A percentile compares a stretch with the other conserved stretches of the same genome.
These are phyloP conservation scores for Primulina eburnea DNA, from an alignment of 257 asterid species.

Conservation along the genomic window DNA sequence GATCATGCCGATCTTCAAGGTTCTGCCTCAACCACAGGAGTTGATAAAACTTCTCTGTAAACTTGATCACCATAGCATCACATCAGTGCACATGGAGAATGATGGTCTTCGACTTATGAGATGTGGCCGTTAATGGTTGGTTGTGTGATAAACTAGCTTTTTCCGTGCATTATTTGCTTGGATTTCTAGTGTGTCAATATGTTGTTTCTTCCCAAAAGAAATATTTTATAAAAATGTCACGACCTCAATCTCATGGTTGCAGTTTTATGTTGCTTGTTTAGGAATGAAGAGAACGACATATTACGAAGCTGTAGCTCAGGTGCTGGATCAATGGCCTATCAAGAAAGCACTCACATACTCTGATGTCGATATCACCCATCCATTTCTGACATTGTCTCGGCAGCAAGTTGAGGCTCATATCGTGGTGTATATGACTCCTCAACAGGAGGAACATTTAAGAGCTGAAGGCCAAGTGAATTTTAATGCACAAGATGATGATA, in stretches of 20 bases:
- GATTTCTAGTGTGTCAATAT: background rate
- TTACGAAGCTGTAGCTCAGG: constrained; percentile 43
- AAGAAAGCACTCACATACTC: constrained; percentile 68
- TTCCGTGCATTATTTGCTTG: background rate
- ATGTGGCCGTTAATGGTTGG: constrained; percentile 1
- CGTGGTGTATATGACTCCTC: constrained; percentile 58
- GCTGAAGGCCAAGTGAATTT: constrained; percentile 60
- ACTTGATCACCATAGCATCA: background rate
- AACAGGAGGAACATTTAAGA: constrained; percentile 58
- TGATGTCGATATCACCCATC: constrained; percentile 81
- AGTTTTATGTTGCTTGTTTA: constrained; percentile 11
- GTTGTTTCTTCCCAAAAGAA: background rate
- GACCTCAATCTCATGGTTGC: constrained; percentile 12
- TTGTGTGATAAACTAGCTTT: constrained; percentile 4
- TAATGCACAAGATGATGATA: constrained; percentile 74
- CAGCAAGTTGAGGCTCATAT: constrained; percentile 76
- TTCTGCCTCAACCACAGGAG: background rate
- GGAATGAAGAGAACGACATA: constrained; percentile 64
- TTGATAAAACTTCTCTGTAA: background rate
- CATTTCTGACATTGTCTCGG: constrained; percentile 71
- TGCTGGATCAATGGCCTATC: constrained; percentile 71
- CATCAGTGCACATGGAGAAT: background rate
- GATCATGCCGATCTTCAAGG: background rate
- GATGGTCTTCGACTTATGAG: background rate
- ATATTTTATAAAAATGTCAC: background rate